Base-by-base conservation (phyloP, 768 basidiomycete genomes). In the Lactarius evosmus region DNA sequence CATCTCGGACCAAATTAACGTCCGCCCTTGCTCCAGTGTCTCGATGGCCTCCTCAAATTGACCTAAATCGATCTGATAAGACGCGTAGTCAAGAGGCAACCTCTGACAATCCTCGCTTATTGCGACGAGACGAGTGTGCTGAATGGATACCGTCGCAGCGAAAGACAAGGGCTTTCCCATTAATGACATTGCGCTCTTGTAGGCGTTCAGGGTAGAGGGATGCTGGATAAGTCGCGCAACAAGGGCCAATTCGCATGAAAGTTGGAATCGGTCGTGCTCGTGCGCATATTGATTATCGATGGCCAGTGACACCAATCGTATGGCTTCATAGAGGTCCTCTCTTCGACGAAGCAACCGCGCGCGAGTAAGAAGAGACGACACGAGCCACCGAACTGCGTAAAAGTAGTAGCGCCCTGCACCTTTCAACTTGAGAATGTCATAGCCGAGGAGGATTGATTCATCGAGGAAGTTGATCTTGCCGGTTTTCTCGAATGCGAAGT, bases 141-240 rank as follows among this genome's bases (percentile, higher is more conserved):
- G 54, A 9, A 50, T 14, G 25, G 34, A 32, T 36, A 61, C 3
- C 6, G 19, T 36, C 8, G 60, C 54, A 2, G 33, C 41, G 8
- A 55, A 12, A 22, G 32, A 32, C 9, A 62, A 40, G 41, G 44
- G 33, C 7, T 22, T 22, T 30, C 30, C 41, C 34, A 49, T 29
- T n/a, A 50, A 32, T 41, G 40, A 44, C 52, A 55, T 54, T n/a
- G n/a, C n/a, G n/a, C n/a, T n/a, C n/a, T n/a, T n/a, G n/a, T n/a
- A n/a, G n/a, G n/a, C n/a, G n/a, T 3, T 46, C 51, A 30, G 32
- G 32, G 22, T 22, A 3, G 52, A 61, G 32, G 40, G 7, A 33
- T 61, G 60, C 12, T 49, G 41, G 32, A 44, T 54, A 33, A 38
- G n/a, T 25, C 52, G 60, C n/a, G 60, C 60, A 7, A 61, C 29